Evolutionary conservation across 805 yeast species (phyloP), one percentile per base, ranked within the genome.

Genomic region (Lachancea meyersii): DNA sequence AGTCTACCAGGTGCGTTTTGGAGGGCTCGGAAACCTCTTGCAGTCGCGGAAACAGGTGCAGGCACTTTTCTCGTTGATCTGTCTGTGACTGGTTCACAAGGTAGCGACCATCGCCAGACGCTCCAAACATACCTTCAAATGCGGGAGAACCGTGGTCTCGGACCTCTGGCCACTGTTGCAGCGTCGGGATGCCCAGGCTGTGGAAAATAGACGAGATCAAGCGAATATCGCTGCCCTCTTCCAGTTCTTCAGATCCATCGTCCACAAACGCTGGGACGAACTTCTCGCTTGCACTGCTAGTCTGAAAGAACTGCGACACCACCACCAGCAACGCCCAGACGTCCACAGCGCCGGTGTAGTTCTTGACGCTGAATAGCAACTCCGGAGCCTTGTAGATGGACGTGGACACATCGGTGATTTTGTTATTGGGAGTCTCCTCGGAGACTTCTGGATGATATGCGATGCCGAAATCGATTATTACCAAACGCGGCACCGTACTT

Each of bases 341-440:
- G 53, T 86, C 95, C 4, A 86, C 67, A 33, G 70, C 76, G 24
- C 55, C 55, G 5, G 70, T 60, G 56, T 86, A 86, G 45, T 69
- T 65, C 13, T 67, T 58, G 7, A 74, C 67, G 1, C 87, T 84
- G 36, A 83, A 72, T 35, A 86, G 64, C 36, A 84, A 63, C 52
- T 86, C 95, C 0, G 94, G 91, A 0, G 94, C 80, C 50, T 84
- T 80, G 63, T 79, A 87, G 35, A 71, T 72, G 1, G 82, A 79
- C 0, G 91, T 80, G 17, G 82, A 73, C 8, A 87, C 79, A 44
- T 75, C 78, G 10, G 70, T 59, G 26, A 70, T 58, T 43, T 67
- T 68, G 5, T 49, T 42, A 18, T 57, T 52, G 1, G 46, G 31
- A 11, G 53, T 48, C 33, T 59, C 71, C 40, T 58, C 55, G 20